These are phyloP conservation scores for Kwoniella newhampshirensis DNA, from an alignment of 768 basidiomycete species.

Conservation along the genomic window DNA sequence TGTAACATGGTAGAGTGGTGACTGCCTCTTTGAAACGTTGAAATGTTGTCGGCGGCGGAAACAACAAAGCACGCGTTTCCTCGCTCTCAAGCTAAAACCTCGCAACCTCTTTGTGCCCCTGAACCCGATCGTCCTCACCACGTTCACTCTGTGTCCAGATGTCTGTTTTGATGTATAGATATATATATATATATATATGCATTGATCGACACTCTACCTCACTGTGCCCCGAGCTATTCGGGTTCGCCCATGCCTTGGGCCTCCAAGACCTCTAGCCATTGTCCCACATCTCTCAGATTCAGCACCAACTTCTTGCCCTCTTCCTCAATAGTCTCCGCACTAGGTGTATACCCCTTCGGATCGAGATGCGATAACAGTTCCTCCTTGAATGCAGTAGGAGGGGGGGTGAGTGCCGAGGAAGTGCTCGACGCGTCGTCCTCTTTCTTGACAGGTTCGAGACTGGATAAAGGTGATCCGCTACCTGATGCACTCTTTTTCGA, in stretches of 20 bases:
- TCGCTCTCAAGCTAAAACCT: too few relatives aligned
- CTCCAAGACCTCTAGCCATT: constrained; percentile 40
- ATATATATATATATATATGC: too few relatives aligned
- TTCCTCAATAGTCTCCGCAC: constrained; percentile 22
- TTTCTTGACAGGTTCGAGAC: not conserved
- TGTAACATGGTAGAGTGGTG: too few relatives aligned
- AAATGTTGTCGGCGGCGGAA: too few relatives aligned
- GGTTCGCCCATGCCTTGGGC: constrained; percentile 32
- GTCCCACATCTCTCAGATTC: constrained; percentile 21
- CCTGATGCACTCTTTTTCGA: not conserved
- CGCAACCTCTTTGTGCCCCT: too few relatives aligned
- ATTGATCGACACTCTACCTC: too few relatives aligned
- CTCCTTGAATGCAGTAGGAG: constrained; percentile 2
- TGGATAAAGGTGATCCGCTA: constrained; percentile 1
- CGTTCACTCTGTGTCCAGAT: too few relatives aligned
- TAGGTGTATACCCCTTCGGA: constrained; percentile 19
- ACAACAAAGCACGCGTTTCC: too few relatives aligned
- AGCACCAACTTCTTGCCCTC: constrained; percentile 15
- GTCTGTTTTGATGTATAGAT: too few relatives aligned
- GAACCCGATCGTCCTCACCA: too few relatives aligned
- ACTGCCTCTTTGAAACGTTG: too few relatives aligned
- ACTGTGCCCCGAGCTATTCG: not conserved
- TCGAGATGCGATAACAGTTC: constrained; percentile 11
- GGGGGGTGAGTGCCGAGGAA: constrained; percentile 11
- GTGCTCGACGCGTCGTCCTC: constrained; percentile 10